Conservation (phyloP, 352 stramenopile species). For the Phytophthora tubulina region DNA sequence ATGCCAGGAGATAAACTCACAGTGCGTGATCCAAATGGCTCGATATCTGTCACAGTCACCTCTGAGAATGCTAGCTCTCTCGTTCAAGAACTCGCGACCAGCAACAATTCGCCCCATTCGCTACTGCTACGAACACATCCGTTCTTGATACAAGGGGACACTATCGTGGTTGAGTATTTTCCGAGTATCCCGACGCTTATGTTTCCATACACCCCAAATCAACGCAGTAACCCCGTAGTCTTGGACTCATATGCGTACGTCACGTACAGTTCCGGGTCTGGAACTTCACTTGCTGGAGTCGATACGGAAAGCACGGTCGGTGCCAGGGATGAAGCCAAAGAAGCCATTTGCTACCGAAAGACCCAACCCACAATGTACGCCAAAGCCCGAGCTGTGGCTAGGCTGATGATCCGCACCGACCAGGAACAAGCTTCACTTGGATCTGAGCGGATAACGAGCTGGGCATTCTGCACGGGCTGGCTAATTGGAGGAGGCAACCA, state of each 20-base stretch:
- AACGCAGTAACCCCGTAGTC: slow-evolving; percentile 35
- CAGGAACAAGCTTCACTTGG: slow-evolving; percentile 8
- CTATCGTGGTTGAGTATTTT: slow-evolving; percentile 60
- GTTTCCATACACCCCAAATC: slow-evolving; percentile 41
- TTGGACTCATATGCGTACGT: slow-evolving; percentile 60
- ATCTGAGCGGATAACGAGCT: slow-evolving; percentile 30
- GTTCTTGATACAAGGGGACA: slow-evolving; percentile 51
- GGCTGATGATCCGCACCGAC: slow-evolving; percentile 59
- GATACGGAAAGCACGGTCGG: slow-evolving; percentile 60
- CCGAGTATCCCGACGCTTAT: slow-evolving; percentile 58
- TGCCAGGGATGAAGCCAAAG: slow-evolving; percentile 56
- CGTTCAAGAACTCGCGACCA: neutral
- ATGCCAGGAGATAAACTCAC: slow-evolving; percentile 44
- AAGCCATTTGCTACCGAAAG: slow-evolving; percentile 68
- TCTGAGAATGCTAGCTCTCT: slow-evolving; percentile 25
- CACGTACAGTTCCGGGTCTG: neutral
- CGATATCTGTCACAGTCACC: slow-evolving; percentile 19
- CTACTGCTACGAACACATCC: slow-evolving; percentile 52
- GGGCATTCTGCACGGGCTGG: slow-evolving; percentile 69
- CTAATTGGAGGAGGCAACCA: slow-evolving; percentile 66
- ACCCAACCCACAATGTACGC: slow-evolving; percentile 63
- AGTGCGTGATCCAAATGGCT: slow-evolving; percentile 29
- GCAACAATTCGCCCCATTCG: slow-evolving; percentile 28
- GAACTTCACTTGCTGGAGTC: neutral
- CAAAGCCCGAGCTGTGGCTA: slow-evolving; percentile 56